phyloP scores from a whole-genome alignment of 768 basidiomycete genomes.

The Kwoniella mangroviensis region DNA sequence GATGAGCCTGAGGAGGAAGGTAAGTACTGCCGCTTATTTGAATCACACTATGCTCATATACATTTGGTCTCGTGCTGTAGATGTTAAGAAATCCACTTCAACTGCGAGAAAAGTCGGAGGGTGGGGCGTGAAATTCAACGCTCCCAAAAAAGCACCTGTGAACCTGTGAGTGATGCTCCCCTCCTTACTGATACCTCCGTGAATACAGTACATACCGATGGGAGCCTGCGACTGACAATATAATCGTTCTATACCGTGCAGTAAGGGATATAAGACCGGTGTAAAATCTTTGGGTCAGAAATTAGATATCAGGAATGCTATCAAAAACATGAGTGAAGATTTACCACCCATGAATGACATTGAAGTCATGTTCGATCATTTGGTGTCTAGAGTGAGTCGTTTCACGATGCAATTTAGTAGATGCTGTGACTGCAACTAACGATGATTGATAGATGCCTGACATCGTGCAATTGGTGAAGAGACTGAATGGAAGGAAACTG shows the following conservation, averaged over 20 bases:
- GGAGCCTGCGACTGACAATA: not conserved
- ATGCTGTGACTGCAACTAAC: not conserved
- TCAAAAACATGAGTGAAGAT: conserved; percentile 44
- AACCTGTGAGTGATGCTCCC: conserved; percentile 30
- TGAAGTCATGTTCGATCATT: conserved; percentile 48
- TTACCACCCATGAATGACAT: conserved; percentile 47
- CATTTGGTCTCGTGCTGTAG: not conserved
- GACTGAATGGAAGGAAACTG: conserved; percentile 72
- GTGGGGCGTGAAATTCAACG: conserved; percentile 32
- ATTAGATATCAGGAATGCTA: conserved; percentile 32
- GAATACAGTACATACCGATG: not conserved
- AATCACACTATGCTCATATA: not conserved
- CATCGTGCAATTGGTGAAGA: conserved; percentile 49
- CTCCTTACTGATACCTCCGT: not conserved
- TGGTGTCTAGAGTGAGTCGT: conserved; percentile 41
- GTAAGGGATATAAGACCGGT: conserved; percentile 37
- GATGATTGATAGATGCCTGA: conserved; percentile 37
- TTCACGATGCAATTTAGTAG: too few relatives aligned
- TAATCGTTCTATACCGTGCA: conserved; percentile 1
- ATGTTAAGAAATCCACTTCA: conserved; percentile 12
- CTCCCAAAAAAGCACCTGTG: conserved; percentile 35
- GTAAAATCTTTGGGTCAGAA: conserved; percentile 34
- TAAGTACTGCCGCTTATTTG: not conserved
- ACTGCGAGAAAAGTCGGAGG: conserved; percentile 32
- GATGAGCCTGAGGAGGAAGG: conserved; percentile 27